A percentile compares a stretch with the other conserved stretches of the same genome.
phyloP scores from a whole-genome alignment of 805 yeast genomes.

The Saccharomycopsis vini region DNA sequence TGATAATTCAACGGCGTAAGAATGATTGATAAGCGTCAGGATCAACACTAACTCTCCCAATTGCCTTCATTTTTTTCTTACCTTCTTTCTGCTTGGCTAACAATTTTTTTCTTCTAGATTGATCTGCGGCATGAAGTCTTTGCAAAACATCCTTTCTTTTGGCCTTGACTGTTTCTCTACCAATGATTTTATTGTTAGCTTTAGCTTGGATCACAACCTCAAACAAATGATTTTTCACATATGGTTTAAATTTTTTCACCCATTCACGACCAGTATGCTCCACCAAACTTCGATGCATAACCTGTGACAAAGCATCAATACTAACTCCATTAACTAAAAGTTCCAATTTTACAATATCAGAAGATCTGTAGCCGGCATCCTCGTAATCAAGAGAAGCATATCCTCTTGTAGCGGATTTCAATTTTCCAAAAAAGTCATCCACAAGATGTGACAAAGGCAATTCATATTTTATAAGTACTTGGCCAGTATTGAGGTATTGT shows the following conservation, averaged over 20 bases:
- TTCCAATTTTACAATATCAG: slow-evolving; percentile 82
- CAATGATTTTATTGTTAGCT: slow-evolving; percentile 70
- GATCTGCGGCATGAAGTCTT: slow-evolving; percentile 86
- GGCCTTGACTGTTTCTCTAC: slow-evolving; percentile 91
- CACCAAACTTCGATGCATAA: slow-evolving; percentile 75
- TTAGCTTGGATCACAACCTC: slow-evolving; percentile 91
- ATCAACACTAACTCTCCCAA: slow-evolving; percentile 70
- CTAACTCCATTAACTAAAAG: slow-evolving; percentile 80
- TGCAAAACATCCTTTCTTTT: slow-evolving; percentile 92
- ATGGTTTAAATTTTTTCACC: slow-evolving; percentile 76
- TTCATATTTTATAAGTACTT: slow-evolving; percentile 69
- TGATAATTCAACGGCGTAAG: slow-evolving; percentile 29
- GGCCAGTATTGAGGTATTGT: slow-evolving; percentile 69
- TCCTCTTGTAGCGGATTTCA: slow-evolving; percentile 84
- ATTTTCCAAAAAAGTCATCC: slow-evolving; percentile 90
- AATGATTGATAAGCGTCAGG: slow-evolving; percentile 88
- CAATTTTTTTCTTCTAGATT: slow-evolving; percentile 80
- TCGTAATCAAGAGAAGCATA: slow-evolving; percentile 93
- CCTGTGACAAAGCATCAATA: slow-evolving; percentile 87
- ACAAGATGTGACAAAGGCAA: slow-evolving; percentile 85
- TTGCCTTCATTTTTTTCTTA: slow-evolving; percentile 70
- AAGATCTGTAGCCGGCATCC: slow-evolving; percentile 75
- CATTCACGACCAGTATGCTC: slow-evolving; percentile 68
- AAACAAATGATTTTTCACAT: slow-evolving; percentile 70
- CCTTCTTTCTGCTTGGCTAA: slow-evolving; percentile 89